Evolutionary conservation across 2,329 filamentous ascomycete species (phyloP).

Genomic region (Aspergillus tanneri): DNA sequence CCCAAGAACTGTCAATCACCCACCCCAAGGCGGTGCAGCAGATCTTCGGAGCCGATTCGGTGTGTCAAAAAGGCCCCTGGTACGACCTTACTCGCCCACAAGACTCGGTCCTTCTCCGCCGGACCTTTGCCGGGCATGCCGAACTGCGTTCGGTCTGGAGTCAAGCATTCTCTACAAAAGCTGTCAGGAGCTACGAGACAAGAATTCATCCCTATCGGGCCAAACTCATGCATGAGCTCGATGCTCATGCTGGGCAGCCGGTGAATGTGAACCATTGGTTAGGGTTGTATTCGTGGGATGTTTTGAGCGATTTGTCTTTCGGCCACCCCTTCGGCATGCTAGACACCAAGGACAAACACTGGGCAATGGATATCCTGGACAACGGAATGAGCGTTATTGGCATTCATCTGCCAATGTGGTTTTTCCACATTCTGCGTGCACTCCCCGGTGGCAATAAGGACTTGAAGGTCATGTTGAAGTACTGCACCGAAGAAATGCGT

Average conservation of each 20-base stretch:
- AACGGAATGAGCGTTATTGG: slow-evolving; percentile 1
- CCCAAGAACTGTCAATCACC: slow-evolving; percentile 36
- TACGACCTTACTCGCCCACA: slow-evolving; percentile 39
- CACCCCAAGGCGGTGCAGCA: slow-evolving; percentile 37
- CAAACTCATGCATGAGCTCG: slow-evolving; percentile 32
- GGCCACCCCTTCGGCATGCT: slow-evolving; percentile 17
- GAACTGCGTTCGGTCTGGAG: slow-evolving; percentile 42
- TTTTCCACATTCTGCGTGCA: no score
- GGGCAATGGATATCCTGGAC: slow-evolving; percentile 34
- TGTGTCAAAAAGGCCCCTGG: slow-evolving; percentile 43
- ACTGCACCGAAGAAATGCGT: no score
- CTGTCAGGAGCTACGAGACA: slow-evolving; percentile 42
- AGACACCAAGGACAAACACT: slow-evolving; percentile 24
- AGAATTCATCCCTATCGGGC: slow-evolving; percentile 37
- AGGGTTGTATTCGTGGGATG: slow-evolving; percentile 44
- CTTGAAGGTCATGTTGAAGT: no score
- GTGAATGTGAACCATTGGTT: slow-evolving; percentile 43
- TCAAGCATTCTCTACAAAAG: slow-evolving; percentile 41
- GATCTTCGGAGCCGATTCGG: slow-evolving; percentile 40
- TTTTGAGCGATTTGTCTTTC: slow-evolving; percentile 49
- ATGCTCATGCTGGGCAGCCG: slow-evolving; percentile 24
- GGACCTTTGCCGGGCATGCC: slow-evolving; percentile 39
- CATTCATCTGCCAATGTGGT: slow-evolving; percentile 14
- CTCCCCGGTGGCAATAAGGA: no score
- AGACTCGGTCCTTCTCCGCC: slow-evolving; percentile 40